Percentiles rank a stretch among this genome's conserved stretches.
phyloP scores from a whole-genome alignment of 768 basidiomycete species.

The Fistulinella prunicolor region DNA sequence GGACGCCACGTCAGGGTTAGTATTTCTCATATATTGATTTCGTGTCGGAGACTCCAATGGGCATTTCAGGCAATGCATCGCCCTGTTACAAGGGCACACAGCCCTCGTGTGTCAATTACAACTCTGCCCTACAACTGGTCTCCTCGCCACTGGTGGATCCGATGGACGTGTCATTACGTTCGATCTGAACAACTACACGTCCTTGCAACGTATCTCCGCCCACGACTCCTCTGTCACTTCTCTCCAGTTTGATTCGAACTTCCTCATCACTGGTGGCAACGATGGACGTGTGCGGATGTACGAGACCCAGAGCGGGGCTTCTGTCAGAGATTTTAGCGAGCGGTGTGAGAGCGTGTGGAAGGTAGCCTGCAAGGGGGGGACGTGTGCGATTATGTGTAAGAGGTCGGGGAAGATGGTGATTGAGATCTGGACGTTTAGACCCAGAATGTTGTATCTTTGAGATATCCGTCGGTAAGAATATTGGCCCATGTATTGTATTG shows the following conservation, averaged over 20 bases:
- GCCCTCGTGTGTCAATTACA: slow-evolving; percentile 91
- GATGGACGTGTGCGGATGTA: slow-evolving; percentile 80
- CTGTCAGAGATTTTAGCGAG: slow-evolving; percentile 75
- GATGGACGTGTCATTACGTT: slow-evolving; percentile 85
- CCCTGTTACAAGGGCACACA: slow-evolving; percentile 87
- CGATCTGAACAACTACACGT: slow-evolving; percentile 43
- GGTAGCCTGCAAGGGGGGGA: slow-evolving; percentile 68
- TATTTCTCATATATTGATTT: slow-evolving; percentile 1
- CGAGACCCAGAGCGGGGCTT: slow-evolving; percentile 58
- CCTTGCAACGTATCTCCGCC: slow-evolving; percentile 70
- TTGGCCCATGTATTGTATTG: slow-evolving; percentile 8
- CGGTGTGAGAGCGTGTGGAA: slow-evolving; percentile 86
- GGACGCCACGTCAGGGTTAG: slow-evolving; percentile 83
- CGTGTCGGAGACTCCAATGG: not conserved
- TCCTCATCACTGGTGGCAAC: slow-evolving; percentile 81
- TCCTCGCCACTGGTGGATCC: slow-evolving; percentile 81
- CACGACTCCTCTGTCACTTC: slow-evolving; percentile 87
- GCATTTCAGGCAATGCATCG: slow-evolving; percentile 63
- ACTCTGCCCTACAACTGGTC: slow-evolving; percentile 50
- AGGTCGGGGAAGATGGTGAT: slow-evolving; percentile 78
- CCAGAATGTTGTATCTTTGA: slow-evolving; percentile 28
- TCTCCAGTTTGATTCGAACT: slow-evolving; percentile 80
- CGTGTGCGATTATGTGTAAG: slow-evolving; percentile 79
- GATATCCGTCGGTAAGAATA: slow-evolving; percentile 9
- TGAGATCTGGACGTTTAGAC: slow-evolving; percentile 80